Evolutionary conservation across 768 basidiomycete genomes (phyloP), one percentile per base, ranked within the genome.

Genomic region (Sarcomyxa edulis): DNA sequence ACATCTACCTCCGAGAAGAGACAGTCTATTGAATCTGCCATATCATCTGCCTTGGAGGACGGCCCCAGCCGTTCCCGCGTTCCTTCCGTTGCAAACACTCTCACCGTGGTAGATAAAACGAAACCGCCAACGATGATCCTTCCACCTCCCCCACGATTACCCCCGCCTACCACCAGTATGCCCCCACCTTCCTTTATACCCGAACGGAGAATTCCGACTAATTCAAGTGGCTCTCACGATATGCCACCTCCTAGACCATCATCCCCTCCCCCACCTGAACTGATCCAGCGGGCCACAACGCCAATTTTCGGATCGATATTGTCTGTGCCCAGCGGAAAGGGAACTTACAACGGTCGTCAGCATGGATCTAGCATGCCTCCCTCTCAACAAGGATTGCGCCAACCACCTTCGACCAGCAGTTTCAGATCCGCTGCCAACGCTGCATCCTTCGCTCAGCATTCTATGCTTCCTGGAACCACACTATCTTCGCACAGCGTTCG

Each of bases 241-340:
- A 59, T 63, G 5, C 85, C 86, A 8, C 93, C 94, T 0, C 84
- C 88, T 20, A 72, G 94, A 30, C 95, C 95, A 0, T 84, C 81
- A 3, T 97, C 95, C 0, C 94, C 95, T 2, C 94, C 93, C 5
- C 95, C 93, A 12, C 68, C 84, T 12, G 93, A 97, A 40, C 84
- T 96, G 53, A 81, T 96, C 44, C 84, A 90, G 52, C 85, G 94
- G 10, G 91, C 94, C 7, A 89, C 89, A 3, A 91, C 89, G 1
- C 89, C 89, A 1, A 83, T 83, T 6, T 80, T 87, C 48, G 84
- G 84, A 2, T 62, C 77, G 2, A 70, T 75, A 38, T 64, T 84
- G 12, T 68, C 71, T 26, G 70, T 81, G 7, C 74, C 77, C 23
- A n/a, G n/a, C n/a, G 71, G 51, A 19, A 71, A 61, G 40, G 58